Evolutionary conservation across 2,329 filamentous ascomycete genomes (phyloP), one percentile per base, ranked within the genome.

Genomic region (Colletotrichum australisinense): DNA sequence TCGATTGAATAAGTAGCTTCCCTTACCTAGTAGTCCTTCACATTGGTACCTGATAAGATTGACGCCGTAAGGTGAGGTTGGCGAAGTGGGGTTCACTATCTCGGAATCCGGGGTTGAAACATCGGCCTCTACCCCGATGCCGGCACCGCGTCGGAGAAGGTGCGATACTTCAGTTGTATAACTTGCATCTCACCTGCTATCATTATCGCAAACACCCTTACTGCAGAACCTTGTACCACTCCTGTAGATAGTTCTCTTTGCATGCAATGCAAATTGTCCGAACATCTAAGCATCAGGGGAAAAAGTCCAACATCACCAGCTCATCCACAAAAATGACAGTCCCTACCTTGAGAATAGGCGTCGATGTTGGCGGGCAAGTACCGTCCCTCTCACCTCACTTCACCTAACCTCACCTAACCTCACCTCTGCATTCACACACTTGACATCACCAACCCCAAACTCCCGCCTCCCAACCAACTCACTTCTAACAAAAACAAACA

Each of bases 111-210:
- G 52, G 35, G 59, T 58, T 16, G 19, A 28, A 49, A 26, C 14
- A 26, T 69, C 52, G 67, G 67, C 60, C 35, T 28, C 16, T 8
- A n/a, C 67, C 67, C 60, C 67, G 60, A 65, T 69, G 67, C 67
- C 60, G 60, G 59, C 60, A 46, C 59, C 67, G 53, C 5, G 60
- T 65, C 67, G 67, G 52, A 65, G 3, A 38, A n/a, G 49, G 52
- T 12, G 52, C 67, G 67, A 69, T 52, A 58, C 26, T 24, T 52
- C 16, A 52, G 22, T 38, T 11, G 26, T 2, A 9, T 32, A 3
- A n/a, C 58, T 26, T 57, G 42, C 42, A 49, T 3, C 26, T 65
- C 28, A 52, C 35, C 49, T 35, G 35, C 52, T 30, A 11, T 4
- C n/a, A 11, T 22, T 7, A 4, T 22, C 4, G 42, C 5, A 11